Conservation (phyloP, 2,329 filamentous ascomycete genomes). For the Aspergillus uvarum region DNA sequence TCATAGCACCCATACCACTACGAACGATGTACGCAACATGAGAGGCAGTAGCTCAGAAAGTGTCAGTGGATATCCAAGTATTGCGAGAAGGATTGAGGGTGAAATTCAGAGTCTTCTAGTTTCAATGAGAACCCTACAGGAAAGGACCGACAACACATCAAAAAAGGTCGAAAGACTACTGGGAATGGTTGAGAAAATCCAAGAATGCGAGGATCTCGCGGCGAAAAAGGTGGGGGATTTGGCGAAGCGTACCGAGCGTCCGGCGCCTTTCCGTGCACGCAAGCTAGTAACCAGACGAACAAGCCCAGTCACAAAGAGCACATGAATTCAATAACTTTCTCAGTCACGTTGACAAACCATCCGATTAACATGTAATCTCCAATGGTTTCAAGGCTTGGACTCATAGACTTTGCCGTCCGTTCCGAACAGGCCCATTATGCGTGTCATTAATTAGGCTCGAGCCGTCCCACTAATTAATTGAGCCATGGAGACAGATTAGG, state of each 20-base stretch:
- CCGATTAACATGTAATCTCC: no score
- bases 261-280: background rate
- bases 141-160: background rate
- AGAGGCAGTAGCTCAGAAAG: background rate
- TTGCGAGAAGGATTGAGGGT: background rate
- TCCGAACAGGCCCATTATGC: no score
- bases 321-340: background rate
- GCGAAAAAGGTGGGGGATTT: background rate
- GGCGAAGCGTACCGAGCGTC: background rate
- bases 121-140: background rate
- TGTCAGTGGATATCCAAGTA: background rate
- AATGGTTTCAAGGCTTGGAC: no score
- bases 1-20: background rate
- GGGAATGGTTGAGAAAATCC: background rate
- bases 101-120: background rate
- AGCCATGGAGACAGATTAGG: no score
- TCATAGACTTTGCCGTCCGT: no score
- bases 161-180: background rate
- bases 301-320: background rate
- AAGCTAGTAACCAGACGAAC: background rate
- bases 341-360: background rate
- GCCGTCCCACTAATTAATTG: no score
- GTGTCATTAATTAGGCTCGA: no score
- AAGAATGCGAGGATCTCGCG: background rate
- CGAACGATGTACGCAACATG: background rate